Conservation (phyloP, 208 protist species). For the Acanthamoeba divionensis region DNA sequence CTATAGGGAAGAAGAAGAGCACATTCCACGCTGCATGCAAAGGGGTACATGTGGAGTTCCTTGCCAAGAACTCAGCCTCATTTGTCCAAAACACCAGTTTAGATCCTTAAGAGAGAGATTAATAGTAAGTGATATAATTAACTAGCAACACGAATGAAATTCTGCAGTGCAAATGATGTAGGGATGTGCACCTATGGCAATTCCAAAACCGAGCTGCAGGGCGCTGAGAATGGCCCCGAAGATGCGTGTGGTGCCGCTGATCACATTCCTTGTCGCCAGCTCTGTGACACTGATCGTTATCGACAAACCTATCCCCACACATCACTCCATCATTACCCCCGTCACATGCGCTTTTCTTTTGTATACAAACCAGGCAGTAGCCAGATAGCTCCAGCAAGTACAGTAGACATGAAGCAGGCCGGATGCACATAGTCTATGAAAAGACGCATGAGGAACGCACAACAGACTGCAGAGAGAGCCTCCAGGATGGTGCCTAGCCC, state of each 20-base stretch:
- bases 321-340: background rate
- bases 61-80: background rate
- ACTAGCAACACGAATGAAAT: no score
- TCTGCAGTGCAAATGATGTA: no score
- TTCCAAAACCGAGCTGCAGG: slow-evolving; percentile 30
- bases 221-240: background rate
- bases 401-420: background rate
- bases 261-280: slow-evolving; percentile 31
- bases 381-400: background rate
- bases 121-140: background rate
- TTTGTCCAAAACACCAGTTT: slow-evolving; percentile 29
- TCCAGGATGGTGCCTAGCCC: background rate
- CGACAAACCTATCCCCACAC: background rate
- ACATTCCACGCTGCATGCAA: no score
- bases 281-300: background rate
- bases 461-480: background rate
- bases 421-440: no score
- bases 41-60: no score
- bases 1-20: background rate
- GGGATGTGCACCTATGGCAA: background rate
- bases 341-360: background rate
- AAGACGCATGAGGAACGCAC: background rate
- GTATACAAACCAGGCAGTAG: background rate
- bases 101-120: background rate
- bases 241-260: slow-evolving; percentile 22